These are phyloP conservation scores for Globisporangium canariense DNA, from an alignment of 352 stramenopile genomes.

Conservation along the genomic window DNA sequence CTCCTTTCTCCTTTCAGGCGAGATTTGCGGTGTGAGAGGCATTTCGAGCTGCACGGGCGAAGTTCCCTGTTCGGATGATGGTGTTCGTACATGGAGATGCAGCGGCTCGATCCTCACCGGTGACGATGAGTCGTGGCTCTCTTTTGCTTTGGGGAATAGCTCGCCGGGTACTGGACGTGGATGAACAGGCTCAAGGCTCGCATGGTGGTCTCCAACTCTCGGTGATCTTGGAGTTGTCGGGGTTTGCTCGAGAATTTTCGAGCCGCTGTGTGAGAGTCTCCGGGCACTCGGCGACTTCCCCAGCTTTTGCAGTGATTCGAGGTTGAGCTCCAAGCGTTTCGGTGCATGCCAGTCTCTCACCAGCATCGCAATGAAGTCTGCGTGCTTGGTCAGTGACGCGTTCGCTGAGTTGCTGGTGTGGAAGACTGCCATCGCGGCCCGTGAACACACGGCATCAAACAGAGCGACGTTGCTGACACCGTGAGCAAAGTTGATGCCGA, in stretches of 20 bases:
- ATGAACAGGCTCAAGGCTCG: conserved; percentile 15
- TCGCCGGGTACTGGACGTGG: conserved; percentile 12
- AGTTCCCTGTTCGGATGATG: conserved; percentile 5
- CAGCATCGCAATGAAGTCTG: conserved; percentile 46
- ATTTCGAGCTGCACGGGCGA: conserved; percentile 15
- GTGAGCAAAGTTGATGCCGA: conserved; percentile 5
- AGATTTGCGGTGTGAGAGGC: neutral
- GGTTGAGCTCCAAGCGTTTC: conserved; percentile 65
- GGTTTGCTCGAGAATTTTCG: conserved; percentile 8
- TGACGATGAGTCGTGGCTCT: conserved; percentile 19
- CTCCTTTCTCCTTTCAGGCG: conserved; percentile 2
- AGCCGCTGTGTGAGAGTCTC: conserved; percentile 9
- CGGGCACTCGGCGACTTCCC: conserved; percentile 16
- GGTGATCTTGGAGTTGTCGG: conserved; percentile 8
- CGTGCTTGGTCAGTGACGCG: conserved; percentile 17
- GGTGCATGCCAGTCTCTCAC: conserved; percentile 53
- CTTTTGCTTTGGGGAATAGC: conserved; percentile 24
- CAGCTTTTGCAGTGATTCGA: conserved; percentile 62
- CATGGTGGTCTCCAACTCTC: conserved; percentile 4
- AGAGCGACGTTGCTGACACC: conserved; percentile 17
- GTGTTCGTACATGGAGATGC: conserved; percentile 10
- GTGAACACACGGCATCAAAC: conserved; percentile 45
- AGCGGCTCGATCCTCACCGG: conserved; percentile 38
- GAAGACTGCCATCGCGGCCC: conserved; percentile 65
- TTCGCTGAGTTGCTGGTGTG: conserved; percentile 31